phyloP scores from a whole-genome alignment of 2,329 filamentous ascomycete genomes.

The Nothophaeocryptopus gaeumannii region DNA sequence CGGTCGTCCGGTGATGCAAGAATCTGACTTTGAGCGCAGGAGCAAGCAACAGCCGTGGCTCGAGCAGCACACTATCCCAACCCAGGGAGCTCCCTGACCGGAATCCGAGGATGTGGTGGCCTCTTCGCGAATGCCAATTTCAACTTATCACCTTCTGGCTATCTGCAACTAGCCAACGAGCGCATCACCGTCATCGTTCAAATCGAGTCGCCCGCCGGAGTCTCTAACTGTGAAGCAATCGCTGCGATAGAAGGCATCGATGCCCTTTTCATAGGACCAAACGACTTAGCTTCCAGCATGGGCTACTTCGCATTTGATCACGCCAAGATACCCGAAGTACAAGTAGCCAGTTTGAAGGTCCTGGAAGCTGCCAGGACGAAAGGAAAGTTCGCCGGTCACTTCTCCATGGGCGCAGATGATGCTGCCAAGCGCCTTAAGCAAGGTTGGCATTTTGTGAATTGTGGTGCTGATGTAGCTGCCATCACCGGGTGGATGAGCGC shows the following conservation, averaged over 20 bases:
- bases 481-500: constrained; percentile 14
- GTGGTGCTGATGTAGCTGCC: constrained; percentile 17
- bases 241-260: constrained; percentile 53
- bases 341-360: constrained; percentile 14
- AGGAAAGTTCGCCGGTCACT: constrained; percentile 17
- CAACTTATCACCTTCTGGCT: constrained; percentile 1
- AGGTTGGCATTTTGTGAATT: constrained; percentile 19
- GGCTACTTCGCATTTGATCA: constrained; percentile 18
- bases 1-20: no score
- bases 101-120: constrained; percentile 52
- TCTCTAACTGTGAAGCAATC: constrained; percentile 45
- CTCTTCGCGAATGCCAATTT: constrained; percentile 43
- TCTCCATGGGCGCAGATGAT: constrained; percentile 13
- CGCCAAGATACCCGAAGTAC: constrained; percentile 13
- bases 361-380: constrained; percentile 11
- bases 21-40: not conserved
- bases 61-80: not conserved
- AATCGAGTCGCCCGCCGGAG: constrained; percentile 43
- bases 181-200: constrained; percentile 50
- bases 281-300: constrained; percentile 46
- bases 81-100: constrained; percentile 18
- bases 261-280: constrained; percentile 50
- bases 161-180: constrained; percentile 42
- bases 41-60: not conserved
- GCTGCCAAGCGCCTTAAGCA: constrained; percentile 9